Evolutionary conservation across 495 filamentous ascomycete species (phyloP).

Genomic region (Neurospora sp.): DNA sequence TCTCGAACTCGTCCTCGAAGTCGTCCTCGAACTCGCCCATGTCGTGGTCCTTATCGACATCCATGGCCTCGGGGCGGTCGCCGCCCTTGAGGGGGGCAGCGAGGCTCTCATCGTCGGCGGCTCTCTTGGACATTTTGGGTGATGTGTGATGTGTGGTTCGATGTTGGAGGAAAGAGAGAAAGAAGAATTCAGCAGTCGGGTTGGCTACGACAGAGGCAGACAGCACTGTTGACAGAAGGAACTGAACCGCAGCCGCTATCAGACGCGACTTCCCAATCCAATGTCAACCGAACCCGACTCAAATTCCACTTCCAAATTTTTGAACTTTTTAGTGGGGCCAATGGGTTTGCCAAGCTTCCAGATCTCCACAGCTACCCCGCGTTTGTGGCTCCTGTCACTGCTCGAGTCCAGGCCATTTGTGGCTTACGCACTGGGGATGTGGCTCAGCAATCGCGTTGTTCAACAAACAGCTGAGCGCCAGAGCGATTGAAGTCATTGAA

Average conservation of each 20-base stretch:
- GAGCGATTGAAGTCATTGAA: too few species aligned
- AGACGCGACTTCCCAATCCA: not conserved
- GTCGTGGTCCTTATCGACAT: conserved; percentile 48
- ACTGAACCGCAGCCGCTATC: not conserved
- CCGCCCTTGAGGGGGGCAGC: conserved; percentile 57
- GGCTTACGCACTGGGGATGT: not conserved
- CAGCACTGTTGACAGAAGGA: not conserved
- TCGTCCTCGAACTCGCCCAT: conserved; percentile 92
- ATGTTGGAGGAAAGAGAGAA: not conserved
- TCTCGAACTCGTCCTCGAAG: conserved; percentile 94
- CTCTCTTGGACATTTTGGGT: conserved; percentile 61
- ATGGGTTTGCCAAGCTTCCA: not conserved
- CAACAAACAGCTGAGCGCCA: too few species aligned
- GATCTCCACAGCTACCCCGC: not conserved
- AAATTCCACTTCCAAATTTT: conserved; percentile 4
- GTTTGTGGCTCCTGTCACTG: not conserved
- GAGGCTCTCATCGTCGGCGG: conserved; percentile 46
- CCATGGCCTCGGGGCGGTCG: conserved; percentile 49
- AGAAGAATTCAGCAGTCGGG: not conserved
- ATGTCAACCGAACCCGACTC: not conserved
- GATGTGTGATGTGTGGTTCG: not conserved
- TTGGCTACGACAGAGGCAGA: not conserved
- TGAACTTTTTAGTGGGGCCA: conserved; percentile 22
- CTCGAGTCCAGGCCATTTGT: not conserved
- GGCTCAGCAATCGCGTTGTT: not conserved